phyloP scores from a whole-genome alignment of 805 yeast genomes.

The Babjeviella inositovora region DNA sequence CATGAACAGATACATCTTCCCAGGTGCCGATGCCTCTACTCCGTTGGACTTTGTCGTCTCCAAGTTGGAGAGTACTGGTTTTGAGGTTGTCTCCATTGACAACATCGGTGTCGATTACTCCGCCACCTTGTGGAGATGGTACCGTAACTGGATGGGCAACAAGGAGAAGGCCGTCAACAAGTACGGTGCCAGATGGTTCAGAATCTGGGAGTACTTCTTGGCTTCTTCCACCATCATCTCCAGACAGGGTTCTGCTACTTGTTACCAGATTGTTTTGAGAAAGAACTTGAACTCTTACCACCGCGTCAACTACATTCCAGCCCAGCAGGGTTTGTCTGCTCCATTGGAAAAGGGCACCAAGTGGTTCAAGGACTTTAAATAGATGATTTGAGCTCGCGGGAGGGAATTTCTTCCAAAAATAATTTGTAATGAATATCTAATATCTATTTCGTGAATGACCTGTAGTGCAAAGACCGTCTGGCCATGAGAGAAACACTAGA shows the following conservation, averaged over 20 bases:
- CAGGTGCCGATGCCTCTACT: conserved; percentile 94
- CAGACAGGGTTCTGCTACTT: conserved; percentile 87
- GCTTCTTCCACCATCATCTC: conserved; percentile 72
- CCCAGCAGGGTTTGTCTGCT: conserved; percentile 55
- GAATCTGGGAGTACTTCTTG: conserved; percentile 87
- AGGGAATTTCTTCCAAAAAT: no score
- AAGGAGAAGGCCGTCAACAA: conserved; percentile 58
- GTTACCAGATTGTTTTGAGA: conserved; percentile 82
- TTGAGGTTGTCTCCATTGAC: conserved; percentile 71
- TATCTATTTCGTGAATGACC: no score
- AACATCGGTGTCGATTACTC: conserved; percentile 90
- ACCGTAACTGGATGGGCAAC: conserved; percentile 84
- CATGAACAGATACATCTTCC: conserved; percentile 93
- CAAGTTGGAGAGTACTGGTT: conserved; percentile 68
- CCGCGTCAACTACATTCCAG: conserved; percentile 67
- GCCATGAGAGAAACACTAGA: no score
- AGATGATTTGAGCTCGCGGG: no score
- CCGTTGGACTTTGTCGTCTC: conserved; percentile 75
- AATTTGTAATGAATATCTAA: no score
- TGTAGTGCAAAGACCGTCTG: no score
- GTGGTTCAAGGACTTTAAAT: conserved; percentile 42
- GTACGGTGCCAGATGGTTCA: conserved; percentile 81
- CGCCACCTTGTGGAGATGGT: conserved; percentile 87
- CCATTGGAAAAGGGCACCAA: conserved; percentile 36
- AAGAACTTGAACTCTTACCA: conserved; percentile 78